Base-by-base conservation (phyloP, 192 early-diverging fungal species). In the Backusella sp. region DNA sequence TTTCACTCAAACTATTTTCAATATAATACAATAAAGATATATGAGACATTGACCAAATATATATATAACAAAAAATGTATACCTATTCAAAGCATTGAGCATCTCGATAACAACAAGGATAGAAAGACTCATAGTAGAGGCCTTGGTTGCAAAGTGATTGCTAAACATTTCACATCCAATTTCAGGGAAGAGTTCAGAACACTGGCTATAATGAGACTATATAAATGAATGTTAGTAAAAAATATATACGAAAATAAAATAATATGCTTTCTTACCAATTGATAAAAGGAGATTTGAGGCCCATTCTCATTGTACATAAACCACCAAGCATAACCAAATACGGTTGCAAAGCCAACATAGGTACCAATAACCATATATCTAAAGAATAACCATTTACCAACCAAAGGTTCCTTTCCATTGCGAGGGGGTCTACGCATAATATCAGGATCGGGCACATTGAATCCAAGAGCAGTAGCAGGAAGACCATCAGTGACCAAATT, bases 241-340 rank as follows among this genome's bases (percentile, higher is more conserved):
- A 28, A 62, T 12, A 28, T 62, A 67, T 44, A 4, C 19, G 7
- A 44, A 39, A 14, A 32, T 30, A 35, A 23, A 44, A 19, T 5
- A n/a, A 34, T 14, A 30, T 74, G 0, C 32, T 14, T 7, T 72
- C 88, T 77, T 78, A 93, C 92, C 84, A 99, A 85, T 82, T 99
- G 94, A 74, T 91, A 83, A 82, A 90, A 99, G 23, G 88, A 85
- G 70, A 99, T 93, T 69, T 92, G 90, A 4, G 98, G 98, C 32
- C 97, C 97, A 21, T 77, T 84, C 1, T 82, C 70, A 84, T 97
- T 97, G 78, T 91, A 98, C 90, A 99, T 92, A 82, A 96, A 98
- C 96, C 96, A 98, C 97, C 98, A 98, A 5, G 93, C 96, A 78
- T 98, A 98, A 36, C 94, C 98, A 91, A 95, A 95, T 21, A 98